Conservation (phyloP, 164 flowering plant species). For the Malania oleifera region DNA sequence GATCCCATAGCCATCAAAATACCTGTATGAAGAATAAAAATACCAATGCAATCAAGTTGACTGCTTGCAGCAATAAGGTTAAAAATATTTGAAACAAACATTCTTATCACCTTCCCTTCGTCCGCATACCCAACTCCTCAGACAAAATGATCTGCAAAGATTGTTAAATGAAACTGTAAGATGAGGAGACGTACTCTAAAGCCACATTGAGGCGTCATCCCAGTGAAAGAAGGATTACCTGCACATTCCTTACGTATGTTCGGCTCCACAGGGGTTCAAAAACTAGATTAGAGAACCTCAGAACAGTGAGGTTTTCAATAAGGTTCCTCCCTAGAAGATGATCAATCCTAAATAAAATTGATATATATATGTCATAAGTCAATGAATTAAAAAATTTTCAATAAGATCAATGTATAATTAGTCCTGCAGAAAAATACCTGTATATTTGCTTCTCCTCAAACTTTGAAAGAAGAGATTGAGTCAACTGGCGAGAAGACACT, state of each 20-base stretch:
- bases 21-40: conserved; percentile 17
- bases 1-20: conserved; percentile 55
- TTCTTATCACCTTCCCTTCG: conserved; percentile 33
- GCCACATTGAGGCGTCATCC: background rate
- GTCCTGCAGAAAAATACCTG: conserved; percentile 24
- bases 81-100: background rate
- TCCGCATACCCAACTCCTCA: conserved; percentile 39
- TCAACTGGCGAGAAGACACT: conserved; percentile 31
- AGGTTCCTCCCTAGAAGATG: conserved; percentile 56
- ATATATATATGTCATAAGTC: too few relatives aligned
- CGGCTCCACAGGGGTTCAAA: conserved; percentile 68
- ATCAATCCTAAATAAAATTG: conserved; percentile 46
- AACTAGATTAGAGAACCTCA: conserved; percentile 59
- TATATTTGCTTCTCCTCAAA: conserved; percentile 56
- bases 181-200: background rate
- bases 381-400: too few relatives aligned
- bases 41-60: background rate
- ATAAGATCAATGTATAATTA: too few relatives aligned
- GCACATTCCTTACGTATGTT: conserved; percentile 44
- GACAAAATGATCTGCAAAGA: conserved; percentile 45
- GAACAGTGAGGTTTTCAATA: conserved; percentile 57
- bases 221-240: conserved; percentile 22
- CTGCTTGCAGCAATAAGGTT: background rate
- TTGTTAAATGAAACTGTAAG: background rate
- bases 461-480: conserved; percentile 40